Conservation (phyloP, 306 rosid genomes). For the Argentina anserina region DNA sequence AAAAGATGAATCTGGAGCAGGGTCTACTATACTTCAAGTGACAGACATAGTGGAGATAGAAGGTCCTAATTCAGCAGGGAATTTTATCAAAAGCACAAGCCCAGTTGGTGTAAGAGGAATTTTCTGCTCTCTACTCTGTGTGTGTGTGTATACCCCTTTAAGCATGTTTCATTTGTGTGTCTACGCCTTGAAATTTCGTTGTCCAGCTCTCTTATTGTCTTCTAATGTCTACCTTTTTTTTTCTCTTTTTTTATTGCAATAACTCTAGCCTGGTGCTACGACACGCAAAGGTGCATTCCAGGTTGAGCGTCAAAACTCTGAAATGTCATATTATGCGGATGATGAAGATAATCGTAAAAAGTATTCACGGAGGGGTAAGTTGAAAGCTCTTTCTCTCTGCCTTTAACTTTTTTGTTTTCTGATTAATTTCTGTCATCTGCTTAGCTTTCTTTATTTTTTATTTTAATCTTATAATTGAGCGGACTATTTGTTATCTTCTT, state of each 20-base stretch:
- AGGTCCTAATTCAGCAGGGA: conserved; percentile 58
- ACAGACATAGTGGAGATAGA: conserved; percentile 80
- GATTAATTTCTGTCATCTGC: not conserved
- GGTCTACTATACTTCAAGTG: conserved; percentile 49
- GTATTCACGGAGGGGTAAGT: conserved; percentile 80
- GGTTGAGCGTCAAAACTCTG: conserved; percentile 79
- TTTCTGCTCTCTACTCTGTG: conserved; percentile 16
- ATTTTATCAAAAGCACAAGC: conserved; percentile 59
- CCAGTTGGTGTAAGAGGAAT: conserved; percentile 69
- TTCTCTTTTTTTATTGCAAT: conserved; percentile 16
- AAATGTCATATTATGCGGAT: conserved; percentile 85
- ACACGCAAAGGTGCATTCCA: conserved; percentile 75
- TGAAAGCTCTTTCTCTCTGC: not conserved
- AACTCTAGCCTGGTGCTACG: conserved; percentile 87
- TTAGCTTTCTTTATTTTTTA: not conserved
- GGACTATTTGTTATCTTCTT: not conserved
- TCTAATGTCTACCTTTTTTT: conserved; percentile 21
- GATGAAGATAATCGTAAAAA: conserved; percentile 92
- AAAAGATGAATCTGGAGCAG: conserved; percentile 44
- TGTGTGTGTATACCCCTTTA: too few species aligned
- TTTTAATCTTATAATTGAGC: not conserved
- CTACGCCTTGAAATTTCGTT: conserved; percentile 4
- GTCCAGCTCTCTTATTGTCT: conserved; percentile 16
- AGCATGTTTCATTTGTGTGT: conserved; percentile 1
- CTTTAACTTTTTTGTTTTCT: not conserved